Percentiles rank a stretch among this genome's conserved stretches.
These are phyloP conservation scores for Pseudonitzschia pungens DNA, from an alignment of 108 stramenopile genomes.

Conservation along the genomic window DNA sequence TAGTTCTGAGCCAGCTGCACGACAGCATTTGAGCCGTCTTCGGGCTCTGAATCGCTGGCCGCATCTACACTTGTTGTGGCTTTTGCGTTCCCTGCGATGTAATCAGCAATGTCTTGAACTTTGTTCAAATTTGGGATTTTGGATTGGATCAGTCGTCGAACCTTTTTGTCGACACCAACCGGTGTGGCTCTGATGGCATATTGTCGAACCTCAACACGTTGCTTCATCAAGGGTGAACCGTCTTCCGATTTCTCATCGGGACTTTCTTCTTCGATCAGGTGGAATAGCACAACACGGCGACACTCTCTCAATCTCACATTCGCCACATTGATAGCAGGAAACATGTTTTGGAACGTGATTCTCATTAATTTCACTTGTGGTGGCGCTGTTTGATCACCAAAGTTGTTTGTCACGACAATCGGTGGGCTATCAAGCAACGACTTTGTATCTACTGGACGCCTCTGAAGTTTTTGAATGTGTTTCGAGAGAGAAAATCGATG, in stretches of 20 bases:
- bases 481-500: conserved; percentile 80
- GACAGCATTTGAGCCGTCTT: conserved; percentile 75
- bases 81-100: conserved; percentile 68
- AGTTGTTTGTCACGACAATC: conserved; percentile 98
- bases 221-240: background rate
- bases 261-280: conserved; percentile 54
- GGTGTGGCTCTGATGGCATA: conserved; percentile 97
- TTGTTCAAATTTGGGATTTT: conserved; percentile 91
- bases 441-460: conserved; percentile 79
- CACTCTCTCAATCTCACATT: conserved; percentile 92
- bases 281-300: conserved; percentile 95
- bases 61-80: conserved; percentile 46
- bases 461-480: conserved; percentile 86
- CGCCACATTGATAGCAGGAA: conserved; percentile 96
- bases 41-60: conserved; percentile 87
- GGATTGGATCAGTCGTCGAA: conserved; percentile 89
- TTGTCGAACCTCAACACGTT: conserved; percentile 92
- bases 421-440: conserved; percentile 74
- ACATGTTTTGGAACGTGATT: conserved; percentile 99
- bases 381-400: conserved; percentile 83
- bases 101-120: conserved; percentile 95
- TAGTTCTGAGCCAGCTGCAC: conserved; percentile 82
- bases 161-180: conserved; percentile 88
- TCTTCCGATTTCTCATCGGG: conserved; percentile 42
- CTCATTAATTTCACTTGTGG: conserved; percentile 96